Evolutionary conservation across 768 basidiomycete species (phyloP), one percentile per base, ranked within the genome.

Genomic region (Mycena polygramma): DNA sequence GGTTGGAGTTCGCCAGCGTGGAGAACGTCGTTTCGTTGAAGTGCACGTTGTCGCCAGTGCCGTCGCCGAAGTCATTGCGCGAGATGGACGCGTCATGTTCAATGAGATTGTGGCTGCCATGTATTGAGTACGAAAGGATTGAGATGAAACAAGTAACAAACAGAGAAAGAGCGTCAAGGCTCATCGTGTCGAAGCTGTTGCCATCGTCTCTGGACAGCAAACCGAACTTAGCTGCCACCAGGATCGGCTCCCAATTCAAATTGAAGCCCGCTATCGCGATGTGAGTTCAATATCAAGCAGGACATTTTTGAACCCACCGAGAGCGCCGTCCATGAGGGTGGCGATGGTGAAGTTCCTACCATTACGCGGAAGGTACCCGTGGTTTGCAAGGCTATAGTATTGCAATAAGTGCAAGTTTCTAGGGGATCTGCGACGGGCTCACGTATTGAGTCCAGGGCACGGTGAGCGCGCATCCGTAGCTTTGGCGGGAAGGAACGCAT

Each of bases 391-490:
- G 3, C 30, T 30, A n/a, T 4, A 19, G 4, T 10, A 22, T 19
- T 1, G 19, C 1, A 20, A n/a, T n/a, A 5, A 11, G 35, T 3
- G 14, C 2, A 22, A 8, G 52, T 13, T 54, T 10, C 3, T 4
- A 35, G 9, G 5, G 52, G 13, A 35, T 30, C 13, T 7, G 35
- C 13, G 20, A 35, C 24, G 14, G 13, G 1, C 24, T 54, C 52
- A 54, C 52, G 52, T 54, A 54, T 54, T 54, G 52, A 54, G 52
- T 4, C 52, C 52, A 5, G 52, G 52, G 26, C 52, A 54, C 26
- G 30, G 30, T 6, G 30, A 30, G 30, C 30, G 30, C 30, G 30
- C 30, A 30, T 30, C 30, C 30, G 30, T 54, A 13, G 52, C 11
- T 35, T 26, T 30, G 52, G 52, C 24, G 26, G 52, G 24, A 7